Evolutionary conservation across 768 basidiomycete genomes (phyloP), one percentile per base, ranked within the genome.

Genomic region (Rhodocollybia butyracea): DNA sequence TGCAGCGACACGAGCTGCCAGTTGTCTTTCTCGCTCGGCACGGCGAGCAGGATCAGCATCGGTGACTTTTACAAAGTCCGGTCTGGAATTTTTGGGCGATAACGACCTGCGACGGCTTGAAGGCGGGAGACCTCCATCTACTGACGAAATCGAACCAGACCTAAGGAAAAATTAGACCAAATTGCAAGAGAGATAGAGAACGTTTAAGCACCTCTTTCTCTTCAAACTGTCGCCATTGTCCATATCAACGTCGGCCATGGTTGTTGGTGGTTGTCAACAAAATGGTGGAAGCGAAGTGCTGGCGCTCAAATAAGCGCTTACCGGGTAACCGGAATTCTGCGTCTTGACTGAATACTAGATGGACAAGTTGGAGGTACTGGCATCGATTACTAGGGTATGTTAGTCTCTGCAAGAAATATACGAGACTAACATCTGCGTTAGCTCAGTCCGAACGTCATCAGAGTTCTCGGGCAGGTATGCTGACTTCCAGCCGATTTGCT

Each of bases 11-110:
- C 85, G 80, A 26, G 86, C 81, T 1, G 89, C 87, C 32, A 89
- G 80, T 66, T 91, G 89, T 42, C 84, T 80, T 66, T 94, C 91
- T 42, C 93, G 84, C 64, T 93, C 83, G 0, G 84, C 82, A 24
- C 83, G 78, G 32, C 91, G 85, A 7, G 81, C 73, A 13, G 91
- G 92, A 67, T 94, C 91, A 17, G 81, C 85, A 68, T 94, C 93
- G 24, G 67, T 69, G 13, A 92, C 81, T 64, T 64, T 70, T 19
- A 66, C 66, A 54, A 70, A 63, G 40, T 72, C 60, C 55, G 70
- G 55, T 19, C 59, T 51, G 47, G 64, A 57, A 46, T 59, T 59
- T 17, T 72, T 67, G 5, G 78, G 78, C 24, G 79, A 80, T 36
- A 65, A 66, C 6, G 79, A 78, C 55, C 79, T 68, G 30, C 78